phyloP scores from a whole-genome alignment of 2,329 filamentous ascomycete species.

The Tolypocladium paradoxum region DNA sequence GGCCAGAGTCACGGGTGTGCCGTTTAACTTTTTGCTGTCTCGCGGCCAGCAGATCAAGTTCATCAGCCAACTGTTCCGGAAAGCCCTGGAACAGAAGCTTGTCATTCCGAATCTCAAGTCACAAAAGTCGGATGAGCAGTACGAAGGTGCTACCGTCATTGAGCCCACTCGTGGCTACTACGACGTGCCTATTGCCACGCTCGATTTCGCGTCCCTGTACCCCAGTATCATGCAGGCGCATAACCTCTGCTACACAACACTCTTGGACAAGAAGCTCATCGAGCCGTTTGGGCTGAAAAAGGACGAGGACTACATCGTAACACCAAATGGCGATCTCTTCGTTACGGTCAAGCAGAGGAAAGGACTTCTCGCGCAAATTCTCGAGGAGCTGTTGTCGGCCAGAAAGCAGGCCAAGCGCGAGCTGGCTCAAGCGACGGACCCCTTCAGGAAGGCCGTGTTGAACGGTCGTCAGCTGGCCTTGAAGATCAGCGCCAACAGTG shows the following conservation, averaged over 20 bases:
- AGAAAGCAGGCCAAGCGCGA: slow-evolving; percentile 93
- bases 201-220: slow-evolving; percentile 98
- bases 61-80: slow-evolving; percentile 92
- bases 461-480: slow-evolving; percentile 94
- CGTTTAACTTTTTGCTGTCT: slow-evolving; percentile 87
- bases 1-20: slow-evolving; percentile 97
- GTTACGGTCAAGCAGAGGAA: slow-evolving; percentile 82
- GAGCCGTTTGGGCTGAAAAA: slow-evolving; percentile 70
- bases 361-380: slow-evolving; percentile 84
- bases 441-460: slow-evolving; percentile 94
- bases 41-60: slow-evolving; percentile 97
- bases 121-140: slow-evolving; percentile 71
- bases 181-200: slow-evolving; percentile 85
- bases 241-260: slow-evolving; percentile 94
- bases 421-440: slow-evolving; percentile 76
- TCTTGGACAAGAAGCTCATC: slow-evolving; percentile 61
- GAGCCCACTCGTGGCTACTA: slow-evolving; percentile 92
- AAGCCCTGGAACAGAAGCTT: slow-evolving; percentile 83
- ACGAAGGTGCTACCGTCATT: slow-evolving; percentile 96
- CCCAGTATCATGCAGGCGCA: slow-evolving; percentile 98
- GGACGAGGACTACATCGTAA: slow-evolving; percentile 93
- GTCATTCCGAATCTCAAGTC: slow-evolving; percentile 80
- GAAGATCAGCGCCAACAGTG: slow-evolving; percentile 95
- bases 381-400: slow-evolving; percentile 83
- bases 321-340: slow-evolving; percentile 89